phyloP scores from a whole-genome alignment of 2,329 filamentous ascomycete species.

The Hypoxylon sp. region DNA sequence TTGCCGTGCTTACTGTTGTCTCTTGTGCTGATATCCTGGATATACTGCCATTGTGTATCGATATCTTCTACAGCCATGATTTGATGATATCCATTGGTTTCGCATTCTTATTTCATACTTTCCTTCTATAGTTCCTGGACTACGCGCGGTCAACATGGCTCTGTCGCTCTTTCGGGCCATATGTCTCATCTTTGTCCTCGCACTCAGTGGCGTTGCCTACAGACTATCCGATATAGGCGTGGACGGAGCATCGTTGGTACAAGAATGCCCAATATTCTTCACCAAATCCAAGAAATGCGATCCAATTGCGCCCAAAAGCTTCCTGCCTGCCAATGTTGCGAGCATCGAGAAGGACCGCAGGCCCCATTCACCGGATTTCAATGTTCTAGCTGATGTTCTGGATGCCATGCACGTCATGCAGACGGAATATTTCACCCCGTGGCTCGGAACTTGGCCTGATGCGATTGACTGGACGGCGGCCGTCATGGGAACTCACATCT shows the following conservation, averaged over 20 bases:
- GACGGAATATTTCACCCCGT: constrained; percentile 80
- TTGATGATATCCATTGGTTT: constrained; percentile 30
- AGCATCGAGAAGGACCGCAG: constrained; percentile 15
- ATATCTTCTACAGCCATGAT: constrained; percentile 25
- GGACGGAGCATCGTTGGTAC: constrained; percentile 21
- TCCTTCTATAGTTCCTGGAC: not conserved
- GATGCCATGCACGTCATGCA: constrained; percentile 83
- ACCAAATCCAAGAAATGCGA: constrained; percentile 42
- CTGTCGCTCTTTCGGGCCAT: constrained; percentile 21
- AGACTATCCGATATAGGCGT: constrained; percentile 16
- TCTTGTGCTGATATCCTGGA: constrained; percentile 9
- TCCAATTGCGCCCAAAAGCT: constrained; percentile 48
- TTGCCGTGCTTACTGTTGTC: constrained; percentile 22
- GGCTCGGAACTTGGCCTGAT: constrained; percentile 85
- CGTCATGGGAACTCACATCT: constrained; percentile 84
- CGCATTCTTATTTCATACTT: constrained; percentile 14
- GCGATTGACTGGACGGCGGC: constrained; percentile 96
- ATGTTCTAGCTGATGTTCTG: constrained; percentile 66
- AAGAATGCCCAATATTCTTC: constrained; percentile 49
- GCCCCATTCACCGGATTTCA: constrained; percentile 40
- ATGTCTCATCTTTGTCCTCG: constrained; percentile 17
- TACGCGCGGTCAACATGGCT: constrained; percentile 26
- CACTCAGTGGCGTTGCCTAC: constrained; percentile 14
- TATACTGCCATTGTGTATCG: constrained; percentile 21
- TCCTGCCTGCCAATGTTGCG: constrained; percentile 43